phyloP scores from a whole-genome alignment of 1,284 basidiomycete genomes.

The Gomphus bonarii region DNA sequence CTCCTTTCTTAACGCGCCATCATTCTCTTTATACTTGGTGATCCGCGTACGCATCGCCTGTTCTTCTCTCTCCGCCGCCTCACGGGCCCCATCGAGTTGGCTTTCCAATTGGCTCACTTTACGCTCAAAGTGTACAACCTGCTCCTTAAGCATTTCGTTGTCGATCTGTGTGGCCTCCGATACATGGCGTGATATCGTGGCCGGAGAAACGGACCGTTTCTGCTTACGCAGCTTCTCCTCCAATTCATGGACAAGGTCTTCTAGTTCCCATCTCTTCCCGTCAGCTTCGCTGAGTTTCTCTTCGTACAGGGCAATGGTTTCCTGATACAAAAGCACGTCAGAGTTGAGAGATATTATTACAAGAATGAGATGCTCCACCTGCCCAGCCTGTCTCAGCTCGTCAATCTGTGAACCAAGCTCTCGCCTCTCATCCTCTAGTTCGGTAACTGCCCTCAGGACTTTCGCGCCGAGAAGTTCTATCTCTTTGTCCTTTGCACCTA shows the following conservation, averaged over 20 bases:
- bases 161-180: constrained; percentile 77
- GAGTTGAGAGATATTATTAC: constrained; percentile 14
- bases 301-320: constrained; percentile 90
- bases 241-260: constrained; percentile 53
- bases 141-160: constrained; percentile 84
- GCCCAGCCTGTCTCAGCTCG: constrained; percentile 74
- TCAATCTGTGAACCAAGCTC: constrained; percentile 67
- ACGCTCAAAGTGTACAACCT: constrained; percentile 76
- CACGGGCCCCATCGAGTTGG: constrained; percentile 69
- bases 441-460: constrained; percentile 35
- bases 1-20: constrained; percentile 62
- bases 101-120: constrained; percentile 76
- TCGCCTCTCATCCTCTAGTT: constrained; percentile 54
- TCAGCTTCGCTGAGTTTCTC: constrained; percentile 69
- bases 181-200: constrained; percentile 29
- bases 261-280: constrained; percentile 66
- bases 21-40: constrained; percentile 66
- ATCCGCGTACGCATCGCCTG: constrained; percentile 52
- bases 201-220: constrained; percentile 28
- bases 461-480: constrained; percentile 41
- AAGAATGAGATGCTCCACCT: constrained; percentile 34
- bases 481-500: constrained; percentile 46
- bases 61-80: constrained; percentile 67
- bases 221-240: constrained; percentile 44
- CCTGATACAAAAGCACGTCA: constrained; percentile 33